Evolutionary conservation across 805 yeast genomes (phyloP), one percentile per base, ranked within the genome.

Genomic region (Wickerhamiella sergipiensis): DNA sequence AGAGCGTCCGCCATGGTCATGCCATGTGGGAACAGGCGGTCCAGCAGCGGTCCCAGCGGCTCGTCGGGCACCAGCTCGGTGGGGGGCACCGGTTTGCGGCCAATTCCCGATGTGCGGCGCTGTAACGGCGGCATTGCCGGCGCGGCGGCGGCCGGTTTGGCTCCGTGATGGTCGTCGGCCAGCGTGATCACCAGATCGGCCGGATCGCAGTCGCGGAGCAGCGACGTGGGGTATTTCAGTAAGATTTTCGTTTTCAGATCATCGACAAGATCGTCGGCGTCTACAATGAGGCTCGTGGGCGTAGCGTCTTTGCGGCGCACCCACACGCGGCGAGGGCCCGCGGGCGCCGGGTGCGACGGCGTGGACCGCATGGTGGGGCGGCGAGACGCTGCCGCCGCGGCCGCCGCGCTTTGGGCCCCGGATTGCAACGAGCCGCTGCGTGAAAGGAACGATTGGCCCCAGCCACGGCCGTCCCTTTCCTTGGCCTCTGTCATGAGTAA

Each of bases 251-350:
- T 68, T 60, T 89, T 89, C 58, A 89, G 69, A 64, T 90, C 66
- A 64, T 89, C 97, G 5, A 89, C 75, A 1, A 88, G 73, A 61
- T 85, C 90, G 19, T 65, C 61, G 29, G 78, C 78, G 17, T 71
- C 70, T 18, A 85, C 82, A 52, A 71, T 62, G 6, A 89, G 66
- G 1, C 94, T 77, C 0, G 95, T 85, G 2, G 97, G 84, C 17
- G 63, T 60, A 8, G 67, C 60, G 31, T 65, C 63, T 2, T 67
- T 61, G 19, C 67, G 62, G 38, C 61, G 53, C 19, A 68, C 67
- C 72, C 72, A 68, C 1, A 69, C 56, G 38, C 71, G 57, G n/a
- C 64, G 56, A 10, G 53, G 48, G 6, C 47, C 51, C 10, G 38
- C n/a, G n/a, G 24, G 22, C 15, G 43, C 24, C 24, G 24, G 24